Conservation (phyloP, 78 protist genomes). For the Ministeria vibrans region DNA sequence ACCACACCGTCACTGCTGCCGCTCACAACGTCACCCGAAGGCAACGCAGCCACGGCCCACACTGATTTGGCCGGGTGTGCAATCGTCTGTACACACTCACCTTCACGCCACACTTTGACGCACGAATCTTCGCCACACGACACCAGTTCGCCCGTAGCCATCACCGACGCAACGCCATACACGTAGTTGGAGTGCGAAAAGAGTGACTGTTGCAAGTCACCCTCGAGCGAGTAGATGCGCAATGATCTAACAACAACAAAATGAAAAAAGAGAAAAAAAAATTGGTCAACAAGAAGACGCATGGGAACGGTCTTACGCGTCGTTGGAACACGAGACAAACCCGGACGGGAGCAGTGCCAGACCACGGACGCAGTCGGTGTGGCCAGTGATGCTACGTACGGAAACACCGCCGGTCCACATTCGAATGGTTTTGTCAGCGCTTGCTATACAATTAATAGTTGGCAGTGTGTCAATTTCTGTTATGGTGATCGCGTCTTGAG, state of each 20-base stretch:
- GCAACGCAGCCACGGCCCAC: slow-evolving; percentile 35
- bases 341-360: slow-evolving; percentile 58
- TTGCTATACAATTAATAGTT: not conserved
- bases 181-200: slow-evolving; percentile 31
- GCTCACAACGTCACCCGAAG: slow-evolving; percentile 54
- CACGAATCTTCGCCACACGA: slow-evolving; percentile 56
- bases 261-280: too few relatives aligned
- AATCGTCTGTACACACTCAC: slow-evolving; percentile 45
- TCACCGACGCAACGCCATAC: slow-evolving; percentile 36
- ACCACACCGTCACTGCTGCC: slow-evolving; percentile 64
- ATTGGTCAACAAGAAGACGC: too few relatives aligned
- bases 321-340: slow-evolving; percentile 47
- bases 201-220: slow-evolving; percentile 26
- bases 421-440: slow-evolving; percentile 63
- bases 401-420: slow-evolving; percentile 41
- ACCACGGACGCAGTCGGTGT: slow-evolving; percentile 69
- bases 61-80: slow-evolving; percentile 56
- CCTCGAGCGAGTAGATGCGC: slow-evolving; percentile 47
- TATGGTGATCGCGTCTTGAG: not conserved
- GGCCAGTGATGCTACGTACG: slow-evolving; percentile 27
- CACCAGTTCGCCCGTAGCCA: slow-evolving; percentile 29
- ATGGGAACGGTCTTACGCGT: too few relatives aligned
- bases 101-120: slow-evolving; percentile 40
- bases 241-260: slow-evolving; percentile 10
- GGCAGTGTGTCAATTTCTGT: not conserved